These are phyloP conservation scores for Phialophora verrucosa DNA, from an alignment of 2,329 filamentous ascomycete genomes.

Conservation along the genomic window DNA sequence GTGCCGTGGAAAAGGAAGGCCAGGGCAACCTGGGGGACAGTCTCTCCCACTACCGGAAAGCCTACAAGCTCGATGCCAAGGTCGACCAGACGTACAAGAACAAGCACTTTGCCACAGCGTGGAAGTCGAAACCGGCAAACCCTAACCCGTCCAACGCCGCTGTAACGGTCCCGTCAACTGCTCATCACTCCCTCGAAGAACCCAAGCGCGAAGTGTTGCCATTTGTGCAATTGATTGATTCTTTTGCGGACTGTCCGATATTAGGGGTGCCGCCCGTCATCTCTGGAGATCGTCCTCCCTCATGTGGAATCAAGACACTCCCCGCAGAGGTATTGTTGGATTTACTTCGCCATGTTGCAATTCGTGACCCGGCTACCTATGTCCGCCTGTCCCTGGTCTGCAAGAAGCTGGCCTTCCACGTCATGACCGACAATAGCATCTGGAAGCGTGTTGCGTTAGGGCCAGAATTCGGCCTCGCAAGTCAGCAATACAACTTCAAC, in stretches of 20 bases:
- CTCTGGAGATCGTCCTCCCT: conserved; percentile 72
- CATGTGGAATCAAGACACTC: conserved; percentile 77
- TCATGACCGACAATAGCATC: conserved; percentile 80
- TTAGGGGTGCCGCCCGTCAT: conserved; percentile 69
- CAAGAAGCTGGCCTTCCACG: conserved; percentile 83
- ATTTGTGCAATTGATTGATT: conserved; percentile 72
- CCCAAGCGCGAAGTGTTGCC: conserved; percentile 48
- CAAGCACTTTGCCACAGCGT: conserved; percentile 77
- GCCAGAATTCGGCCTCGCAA: conserved; percentile 74
- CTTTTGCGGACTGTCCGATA: conserved; percentile 75
- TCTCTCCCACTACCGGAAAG: conserved; percentile 82
- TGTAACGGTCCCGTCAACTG: conserved; percentile 58
- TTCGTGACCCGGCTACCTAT: conserved; percentile 77
- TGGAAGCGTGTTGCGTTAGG: conserved; percentile 80
- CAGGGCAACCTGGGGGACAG: conserved; percentile 89
- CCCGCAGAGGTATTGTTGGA: conserved; percentile 86
- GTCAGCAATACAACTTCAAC: conserved; percentile 82
- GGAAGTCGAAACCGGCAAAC: conserved; percentile 55
- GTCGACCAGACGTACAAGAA: conserved; percentile 88
- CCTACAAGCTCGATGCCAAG: conserved; percentile 81
- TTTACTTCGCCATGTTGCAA: conserved; percentile 75
- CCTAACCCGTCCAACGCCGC: conserved; percentile 58
- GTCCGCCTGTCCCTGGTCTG: conserved; percentile 79
- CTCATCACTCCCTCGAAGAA: conserved; percentile 63
- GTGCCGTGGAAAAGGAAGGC: conserved; percentile 84